phyloP scores from a whole-genome alignment of 2,329 filamentous ascomycete genomes.

The Cercospora canescens region DNA sequence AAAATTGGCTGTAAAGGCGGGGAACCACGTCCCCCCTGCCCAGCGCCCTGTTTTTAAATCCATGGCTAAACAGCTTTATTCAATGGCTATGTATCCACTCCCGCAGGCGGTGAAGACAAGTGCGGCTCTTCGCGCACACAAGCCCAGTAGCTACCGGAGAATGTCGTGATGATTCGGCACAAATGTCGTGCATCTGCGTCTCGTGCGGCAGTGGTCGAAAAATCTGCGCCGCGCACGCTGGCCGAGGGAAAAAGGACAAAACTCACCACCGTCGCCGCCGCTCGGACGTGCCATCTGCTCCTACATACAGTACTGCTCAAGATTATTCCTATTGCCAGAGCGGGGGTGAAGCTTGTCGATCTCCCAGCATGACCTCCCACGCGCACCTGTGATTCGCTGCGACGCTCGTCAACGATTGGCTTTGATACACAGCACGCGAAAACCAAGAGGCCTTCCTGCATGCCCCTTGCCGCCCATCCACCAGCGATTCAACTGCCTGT shows the following conservation, averaged over 20 bases:
- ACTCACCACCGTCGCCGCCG: neutral
- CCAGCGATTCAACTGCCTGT: constrained; percentile 2
- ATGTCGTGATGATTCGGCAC: neutral
- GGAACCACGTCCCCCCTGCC: too few relatives aligned
- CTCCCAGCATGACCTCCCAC: constrained; percentile 6
- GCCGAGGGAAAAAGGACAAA: too few relatives aligned
- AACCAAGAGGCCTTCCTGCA: constrained; percentile 2
- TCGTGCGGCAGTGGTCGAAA: neutral
- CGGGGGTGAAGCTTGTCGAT: neutral
- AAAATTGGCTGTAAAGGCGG: too few relatives aligned
- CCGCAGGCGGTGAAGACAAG: constrained; percentile 12
- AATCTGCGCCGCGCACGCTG: constrained; percentile 2
- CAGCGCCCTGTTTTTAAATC: too few relatives aligned
- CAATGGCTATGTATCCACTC: too few relatives aligned
- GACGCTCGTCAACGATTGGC: constrained; percentile 10
- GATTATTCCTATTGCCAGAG: neutral
- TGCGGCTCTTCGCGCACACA: constrained; percentile 5
- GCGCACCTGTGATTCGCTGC: constrained; percentile 10
- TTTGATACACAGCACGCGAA: constrained; percentile 10
- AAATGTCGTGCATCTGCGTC: constrained; percentile 3
- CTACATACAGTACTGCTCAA: neutral
- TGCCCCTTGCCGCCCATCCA: neutral
- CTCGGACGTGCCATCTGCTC: neutral
- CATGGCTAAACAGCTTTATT: too few relatives aligned
- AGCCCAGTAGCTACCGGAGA: neutral